A percentile compares a stretch with the other conserved stretches of the same genome.
These are phyloP conservation scores for Albizia julibrissin DNA, from an alignment of 306 rosid species.

Conservation along the genomic window DNA sequence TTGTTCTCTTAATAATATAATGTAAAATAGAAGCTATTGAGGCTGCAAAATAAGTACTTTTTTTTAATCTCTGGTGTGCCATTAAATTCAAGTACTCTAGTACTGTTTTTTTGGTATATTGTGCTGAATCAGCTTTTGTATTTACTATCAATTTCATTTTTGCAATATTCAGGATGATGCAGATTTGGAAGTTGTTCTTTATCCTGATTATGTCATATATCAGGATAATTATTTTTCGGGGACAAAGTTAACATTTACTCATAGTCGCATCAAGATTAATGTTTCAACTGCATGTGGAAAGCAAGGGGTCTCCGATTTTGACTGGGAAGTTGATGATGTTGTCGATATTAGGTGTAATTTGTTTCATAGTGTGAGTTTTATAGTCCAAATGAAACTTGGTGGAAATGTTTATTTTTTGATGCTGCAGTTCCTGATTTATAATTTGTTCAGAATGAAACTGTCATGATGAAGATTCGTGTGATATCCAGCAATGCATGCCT, in stretches of 20 bases:
- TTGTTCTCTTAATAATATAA: background rate
- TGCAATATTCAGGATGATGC: conserved; percentile 54
- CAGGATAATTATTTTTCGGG: conserved; percentile 55
- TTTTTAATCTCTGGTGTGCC: background rate
- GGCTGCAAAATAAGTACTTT: background rate
- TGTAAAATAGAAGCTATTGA: background rate
- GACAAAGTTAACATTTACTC: conserved; percentile 53
- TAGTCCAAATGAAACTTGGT: conserved; percentile 16
- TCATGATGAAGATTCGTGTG: conserved; percentile 52
- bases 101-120: background rate
- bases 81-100: background rate
- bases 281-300: conserved; percentile 38
- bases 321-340: conserved; percentile 60
- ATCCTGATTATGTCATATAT: conserved; percentile 69
- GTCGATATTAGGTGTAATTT: conserved; percentile 49
- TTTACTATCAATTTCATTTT: conserved; percentile 26
- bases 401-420: conserved; percentile 14
- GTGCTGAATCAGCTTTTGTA: background rate
- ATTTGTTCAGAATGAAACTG: conserved; percentile 52
- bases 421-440: conserved; percentile 35
- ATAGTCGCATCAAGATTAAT: conserved; percentile 50
- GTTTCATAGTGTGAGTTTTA: conserved; percentile 58
- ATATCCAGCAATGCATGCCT: conserved; percentile 41
- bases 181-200: conserved; percentile 55
- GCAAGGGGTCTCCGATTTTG: conserved; percentile 42